These are phyloP conservation scores for Warburgia ugandensis DNA, from an alignment of 164 flowering plant genomes.

Conservation along the genomic window DNA sequence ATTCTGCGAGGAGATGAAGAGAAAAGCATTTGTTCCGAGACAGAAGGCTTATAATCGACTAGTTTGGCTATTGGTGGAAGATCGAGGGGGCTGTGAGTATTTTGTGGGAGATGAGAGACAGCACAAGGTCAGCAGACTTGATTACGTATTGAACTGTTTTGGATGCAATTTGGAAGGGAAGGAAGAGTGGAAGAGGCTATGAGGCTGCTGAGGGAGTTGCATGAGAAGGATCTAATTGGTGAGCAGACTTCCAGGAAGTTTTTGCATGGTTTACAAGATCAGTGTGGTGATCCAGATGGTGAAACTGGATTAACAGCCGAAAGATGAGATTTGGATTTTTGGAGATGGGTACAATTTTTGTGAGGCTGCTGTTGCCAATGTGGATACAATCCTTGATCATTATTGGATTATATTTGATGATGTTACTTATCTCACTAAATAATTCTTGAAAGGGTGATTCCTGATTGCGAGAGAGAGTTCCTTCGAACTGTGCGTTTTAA, in stretches of 20 bases:
- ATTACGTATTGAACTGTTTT: constrained; percentile 64
- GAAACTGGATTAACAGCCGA: too few species aligned
- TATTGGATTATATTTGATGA: too few species aligned
- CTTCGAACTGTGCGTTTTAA: too few species aligned
- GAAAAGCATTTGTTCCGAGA: constrained; percentile 59
- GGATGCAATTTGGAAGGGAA: constrained; percentile 58
- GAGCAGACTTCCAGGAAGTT: constrained; percentile 48
- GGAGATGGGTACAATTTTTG: too few species aligned
- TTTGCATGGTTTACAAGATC: constrained; percentile 44
- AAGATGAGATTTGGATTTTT: too few species aligned
- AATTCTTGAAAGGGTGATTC: too few species aligned
- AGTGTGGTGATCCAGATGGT: constrained; percentile 25
- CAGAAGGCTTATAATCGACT: constrained; percentile 70
- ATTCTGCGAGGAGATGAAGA: constrained; percentile 59
- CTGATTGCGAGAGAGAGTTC: too few species aligned
- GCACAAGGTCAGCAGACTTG: constrained; percentile 38
- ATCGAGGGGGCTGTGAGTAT: constrained; percentile 59
- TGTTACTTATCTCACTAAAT: too few species aligned
- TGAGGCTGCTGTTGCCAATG: too few species aligned
- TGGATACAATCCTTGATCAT: too few species aligned
- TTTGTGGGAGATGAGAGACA: constrained; percentile 70
- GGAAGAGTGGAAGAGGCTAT: constrained; percentile 42
- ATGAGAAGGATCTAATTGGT: constrained; percentile 52
- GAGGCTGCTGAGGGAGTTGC: constrained; percentile 49
- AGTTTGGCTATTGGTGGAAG: constrained; percentile 72